These are phyloP conservation scores for Puccinia horiana DNA, from an alignment of 1,284 basidiomycete species.

Conservation along the genomic window DNA sequence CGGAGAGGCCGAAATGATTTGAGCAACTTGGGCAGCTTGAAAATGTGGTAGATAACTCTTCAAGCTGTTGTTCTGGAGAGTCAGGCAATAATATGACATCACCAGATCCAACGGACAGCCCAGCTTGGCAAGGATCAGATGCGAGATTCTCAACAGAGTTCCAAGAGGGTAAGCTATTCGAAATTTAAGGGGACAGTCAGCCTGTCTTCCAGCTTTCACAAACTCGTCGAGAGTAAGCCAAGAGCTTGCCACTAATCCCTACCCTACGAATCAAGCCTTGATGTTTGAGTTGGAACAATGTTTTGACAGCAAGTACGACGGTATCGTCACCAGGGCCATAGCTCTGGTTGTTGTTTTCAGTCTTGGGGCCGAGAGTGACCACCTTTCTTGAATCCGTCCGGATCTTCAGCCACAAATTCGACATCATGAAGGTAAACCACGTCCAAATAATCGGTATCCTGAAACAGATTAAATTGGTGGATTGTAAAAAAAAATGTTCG, in stretches of 20 bases:
- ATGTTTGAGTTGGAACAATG: slow-evolving; percentile 73
- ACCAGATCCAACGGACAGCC: slow-evolving; percentile 74
- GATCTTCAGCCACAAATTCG: slow-evolving; percentile 75
- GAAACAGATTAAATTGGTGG: background rate
- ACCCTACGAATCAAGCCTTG: slow-evolving; percentile 76
- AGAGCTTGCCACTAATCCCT: slow-evolving; percentile 74
- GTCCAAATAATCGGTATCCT: slow-evolving; percentile 52
- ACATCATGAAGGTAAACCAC: slow-evolving; percentile 76
- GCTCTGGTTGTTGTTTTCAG: slow-evolving; percentile 66
- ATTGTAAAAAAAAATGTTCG: slow-evolving; percentile 64
- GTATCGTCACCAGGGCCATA: slow-evolving; percentile 77
- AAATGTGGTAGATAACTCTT: slow-evolving; percentile 68
- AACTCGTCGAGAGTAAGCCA: background rate
- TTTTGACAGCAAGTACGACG: slow-evolving; percentile 72
- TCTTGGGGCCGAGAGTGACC: slow-evolving; percentile 52
- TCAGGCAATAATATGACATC: slow-evolving; percentile 82
- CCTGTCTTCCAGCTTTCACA: background rate
- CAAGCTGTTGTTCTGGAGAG: slow-evolving; percentile 75
- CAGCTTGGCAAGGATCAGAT: slow-evolving; percentile 69
- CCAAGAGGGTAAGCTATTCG: slow-evolving; percentile 72
- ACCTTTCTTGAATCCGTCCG: slow-evolving; percentile 59
- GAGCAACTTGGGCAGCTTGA: slow-evolving; percentile 64
- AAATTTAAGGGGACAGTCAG: background rate
- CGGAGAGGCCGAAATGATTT: slow-evolving; percentile 82
- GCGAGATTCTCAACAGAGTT: slow-evolving; percentile 76